Base-by-base conservation (phyloP, 2,329 filamentous ascomycete species). In the Fusarium fujikuroi region DNA sequence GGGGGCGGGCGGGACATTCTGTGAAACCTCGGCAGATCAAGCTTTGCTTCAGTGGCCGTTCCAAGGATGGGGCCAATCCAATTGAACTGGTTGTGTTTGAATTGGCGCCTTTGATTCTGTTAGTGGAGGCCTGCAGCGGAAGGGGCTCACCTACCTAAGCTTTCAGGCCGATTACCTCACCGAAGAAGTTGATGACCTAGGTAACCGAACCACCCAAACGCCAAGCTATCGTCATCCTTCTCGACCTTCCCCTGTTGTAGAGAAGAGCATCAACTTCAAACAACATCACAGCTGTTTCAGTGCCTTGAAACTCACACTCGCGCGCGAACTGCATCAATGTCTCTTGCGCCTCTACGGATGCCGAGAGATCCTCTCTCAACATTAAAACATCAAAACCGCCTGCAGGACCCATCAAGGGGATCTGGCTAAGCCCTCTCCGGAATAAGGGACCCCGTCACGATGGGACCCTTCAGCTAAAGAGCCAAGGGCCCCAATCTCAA, bases 401-500 rank as follows among this genome's bases (percentile, higher is more conserved):
- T 52, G 30, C 36, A 59, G 46, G 53, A 40, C 62, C 69, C 69
- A 63, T 70, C 52, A 52, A 63, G 50, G 49, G 49, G 57, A 69
- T 49, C 64, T 69, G 14, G 46, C 69, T 72, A 53, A 28, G 21
- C 59, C 63, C 36, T 39, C 49, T 69, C 44, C 40, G 42, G 63
- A 63, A 32, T 30, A 32, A 46, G 50, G 44, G 11, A 36, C 32
- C 42, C 54, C 23, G 23, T 50, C 56, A 18, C 15, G 32, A 58
- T 37, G 56, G 32, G 69, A 47, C 53, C 58, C 52, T 61, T 63
- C 49, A 60, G 52, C 43, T 52, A 46, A 34, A 59, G 39, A 66
- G 57, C 49, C 63, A 63, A 47, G 43, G 52, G 34, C 34, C 30
- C 50, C 23, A 53, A 53, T 37, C 34, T 53, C 49, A 28, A 60